These are phyloP conservation scores for Scytalidium lignicola DNA, from an alignment of 2,329 filamentous ascomycete species.

Conservation along the genomic window DNA sequence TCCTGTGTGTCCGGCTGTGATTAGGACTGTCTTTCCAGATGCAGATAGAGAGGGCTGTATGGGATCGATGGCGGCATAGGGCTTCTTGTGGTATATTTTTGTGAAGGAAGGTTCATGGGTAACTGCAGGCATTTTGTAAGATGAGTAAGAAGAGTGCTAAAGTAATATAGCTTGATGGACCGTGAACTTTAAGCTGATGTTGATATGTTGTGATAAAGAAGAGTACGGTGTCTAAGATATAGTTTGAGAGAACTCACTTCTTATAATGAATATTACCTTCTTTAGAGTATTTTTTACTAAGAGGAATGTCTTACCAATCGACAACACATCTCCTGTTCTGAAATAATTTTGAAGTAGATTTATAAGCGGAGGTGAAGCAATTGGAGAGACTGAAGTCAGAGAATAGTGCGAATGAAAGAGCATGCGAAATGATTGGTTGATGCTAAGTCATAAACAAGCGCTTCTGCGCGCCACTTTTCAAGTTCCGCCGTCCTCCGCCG, in stretches of 20 bases:
- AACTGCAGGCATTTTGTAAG: background rate
- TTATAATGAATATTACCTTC: background rate
- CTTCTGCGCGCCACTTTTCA: background rate
- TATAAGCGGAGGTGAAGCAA: background rate
- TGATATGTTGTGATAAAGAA: background rate
- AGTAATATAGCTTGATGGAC: background rate
- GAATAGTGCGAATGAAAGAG: background rate
- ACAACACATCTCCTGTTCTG: background rate
- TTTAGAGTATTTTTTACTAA: background rate
- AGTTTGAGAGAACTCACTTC: no score
- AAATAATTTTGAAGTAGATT: background rate
- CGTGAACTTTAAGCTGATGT: background rate
- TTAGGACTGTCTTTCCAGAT: slow-evolving; percentile 6
- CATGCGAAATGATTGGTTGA: background rate
- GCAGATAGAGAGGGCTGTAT: slow-evolving; percentile 4
- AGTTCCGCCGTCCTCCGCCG: background rate
- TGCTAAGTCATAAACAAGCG: background rate
- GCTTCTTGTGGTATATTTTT: slow-evolving; percentile 20
- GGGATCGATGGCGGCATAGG: slow-evolving; percentile 26
- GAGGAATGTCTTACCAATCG: background rate
- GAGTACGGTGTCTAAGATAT: no score
- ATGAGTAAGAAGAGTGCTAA: background rate
- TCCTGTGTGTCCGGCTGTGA: slow-evolving; percentile 10
- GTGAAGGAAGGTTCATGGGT: slow-evolving; percentile 10
- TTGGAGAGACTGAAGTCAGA: background rate